These are phyloP conservation scores for Globisporangium rhizosaccharum DNA, from an alignment of 352 stramenopile genomes.

Conservation along the genomic window DNA sequence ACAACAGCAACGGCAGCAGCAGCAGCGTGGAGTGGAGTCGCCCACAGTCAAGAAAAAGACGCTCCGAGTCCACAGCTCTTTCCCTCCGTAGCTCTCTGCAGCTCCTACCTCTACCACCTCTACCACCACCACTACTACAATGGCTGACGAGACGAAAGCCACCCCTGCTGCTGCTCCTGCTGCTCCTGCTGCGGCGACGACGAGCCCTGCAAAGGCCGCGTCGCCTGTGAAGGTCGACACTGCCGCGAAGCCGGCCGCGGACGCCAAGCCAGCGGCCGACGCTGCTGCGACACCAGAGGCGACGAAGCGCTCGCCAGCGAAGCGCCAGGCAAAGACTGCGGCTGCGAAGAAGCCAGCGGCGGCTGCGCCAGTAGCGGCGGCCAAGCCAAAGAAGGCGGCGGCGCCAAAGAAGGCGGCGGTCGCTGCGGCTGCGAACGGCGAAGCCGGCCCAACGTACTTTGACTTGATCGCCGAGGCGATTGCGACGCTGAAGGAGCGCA, in stretches of 20 bases:
- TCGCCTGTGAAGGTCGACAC: slow-evolving; percentile 20
- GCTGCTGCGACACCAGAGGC: slow-evolving; percentile 1
- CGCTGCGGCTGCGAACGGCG: slow-evolving; percentile 12
- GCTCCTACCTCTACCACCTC: neutral
- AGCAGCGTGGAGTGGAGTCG: neutral
- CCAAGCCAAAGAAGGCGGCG: slow-evolving; percentile 17
- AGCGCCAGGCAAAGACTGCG: slow-evolving; percentile 63
- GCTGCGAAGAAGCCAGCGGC: slow-evolving; percentile 45
- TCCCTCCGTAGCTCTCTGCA: neutral
- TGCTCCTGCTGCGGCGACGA: neutral
- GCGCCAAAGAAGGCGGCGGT: slow-evolving; percentile 30
- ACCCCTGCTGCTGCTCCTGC: slow-evolving; percentile 4
- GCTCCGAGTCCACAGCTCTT: slow-evolving; percentile 11
- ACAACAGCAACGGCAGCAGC: neutral
- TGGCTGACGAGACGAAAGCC: slow-evolving; percentile 17
- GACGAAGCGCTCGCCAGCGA: slow-evolving; percentile 42
- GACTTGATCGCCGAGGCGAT: slow-evolving; percentile 90
- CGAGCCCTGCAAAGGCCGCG: slow-evolving; percentile 29
- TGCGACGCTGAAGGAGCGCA: slow-evolving; percentile 89
- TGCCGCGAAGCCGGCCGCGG: slow-evolving; percentile 13
- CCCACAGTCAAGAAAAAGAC: slow-evolving; percentile 22
- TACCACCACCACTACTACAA: slow-evolving; percentile 3
- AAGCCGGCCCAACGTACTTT: slow-evolving; percentile 74
- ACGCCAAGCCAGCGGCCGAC: slow-evolving; percentile 14
- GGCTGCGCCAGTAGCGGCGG: neutral